These are phyloP conservation scores for Naganishia kalamii DNA, from an alignment of 768 basidiomycete species.

Conservation along the genomic window DNA sequence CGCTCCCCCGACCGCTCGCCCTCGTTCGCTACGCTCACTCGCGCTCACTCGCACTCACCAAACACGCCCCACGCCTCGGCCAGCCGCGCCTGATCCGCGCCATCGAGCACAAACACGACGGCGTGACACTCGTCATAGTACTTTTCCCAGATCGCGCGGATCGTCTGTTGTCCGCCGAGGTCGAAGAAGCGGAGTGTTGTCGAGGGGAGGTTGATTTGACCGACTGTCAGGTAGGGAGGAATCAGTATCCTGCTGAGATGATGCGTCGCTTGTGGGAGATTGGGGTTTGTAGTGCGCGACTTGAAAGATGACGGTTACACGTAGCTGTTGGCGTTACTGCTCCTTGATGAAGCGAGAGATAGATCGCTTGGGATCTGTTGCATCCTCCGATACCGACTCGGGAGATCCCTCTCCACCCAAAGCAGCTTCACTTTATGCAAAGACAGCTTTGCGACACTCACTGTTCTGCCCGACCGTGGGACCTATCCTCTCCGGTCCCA, in stretches of 20 bases:
- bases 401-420: not conserved
- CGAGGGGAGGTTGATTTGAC: slow-evolving; percentile 85
- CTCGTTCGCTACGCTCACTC: too few relatives aligned
- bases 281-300: not conserved
- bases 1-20: too few relatives aligned
- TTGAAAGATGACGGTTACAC: not conserved
- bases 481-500: slow-evolving; percentile 86
- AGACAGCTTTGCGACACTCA: slow-evolving; percentile 54
- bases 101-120: slow-evolving; percentile 90
- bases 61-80: slow-evolving; percentile 97
- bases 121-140: slow-evolving; percentile 98
- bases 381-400: not conserved
- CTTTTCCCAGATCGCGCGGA: slow-evolving; percentile 81
- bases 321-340: too few relatives aligned
- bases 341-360: too few relatives aligned
- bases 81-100: slow-evolving; percentile 74
- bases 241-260: too few relatives aligned
- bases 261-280: not conserved
- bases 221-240: slow-evolving; percentile 56
- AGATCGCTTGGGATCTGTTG: too few relatives aligned
- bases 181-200: slow-evolving; percentile 97
- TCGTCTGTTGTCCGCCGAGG: slow-evolving; percentile 87
- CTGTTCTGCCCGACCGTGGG: slow-evolving; percentile 98
- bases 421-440: too few relatives aligned
- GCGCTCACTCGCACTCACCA: slow-evolving; percentile 55